Percentiles rank a stretch among this genome's conserved stretches.
phyloP scores from a whole-genome alignment of 345 rosid genomes.

The Gynandropsis gynandra region DNA sequence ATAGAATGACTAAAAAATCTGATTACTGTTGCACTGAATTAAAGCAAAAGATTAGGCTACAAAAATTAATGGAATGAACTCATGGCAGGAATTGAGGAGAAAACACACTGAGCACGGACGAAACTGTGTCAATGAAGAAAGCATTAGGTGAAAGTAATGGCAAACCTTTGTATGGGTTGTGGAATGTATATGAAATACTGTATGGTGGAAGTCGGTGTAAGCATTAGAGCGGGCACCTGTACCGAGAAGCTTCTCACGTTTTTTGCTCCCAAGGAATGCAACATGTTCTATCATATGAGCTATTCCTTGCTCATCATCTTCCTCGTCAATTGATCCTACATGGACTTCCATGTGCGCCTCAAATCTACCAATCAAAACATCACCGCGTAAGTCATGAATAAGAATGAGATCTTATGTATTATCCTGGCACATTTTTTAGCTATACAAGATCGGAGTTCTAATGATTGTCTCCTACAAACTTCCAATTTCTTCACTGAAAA shows the following conservation, averaged over 20 bases:
- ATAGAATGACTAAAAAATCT: too few species aligned
- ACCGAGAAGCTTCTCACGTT: slow-evolving; percentile 97
- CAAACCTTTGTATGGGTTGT: slow-evolving; percentile 85
- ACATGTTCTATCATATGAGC: slow-evolving; percentile 99
- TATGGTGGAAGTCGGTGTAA: slow-evolving; percentile 98
- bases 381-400: slow-evolving; percentile 5
- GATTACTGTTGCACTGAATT: neutral
- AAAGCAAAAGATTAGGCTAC: neutral
- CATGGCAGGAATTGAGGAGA: too few species aligned
- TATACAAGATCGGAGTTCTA: neutral
- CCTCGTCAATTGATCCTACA: slow-evolving; percentile 95
- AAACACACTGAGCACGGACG: neutral
- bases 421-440: slow-evolving; percentile 9
- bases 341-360: slow-evolving; percentile 99
- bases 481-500: neutral
- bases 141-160: slow-evolving; percentile 1
- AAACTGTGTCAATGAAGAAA: neutral
- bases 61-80: neutral
- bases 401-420: slow-evolving; percentile 10
- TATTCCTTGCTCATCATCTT: slow-evolving; percentile 98
- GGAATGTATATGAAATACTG: slow-evolving; percentile 98
- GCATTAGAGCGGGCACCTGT: slow-evolving; percentile 99
- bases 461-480: neutral
- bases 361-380: slow-evolving; percentile 51
- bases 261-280: slow-evolving; percentile 97